These are phyloP conservation scores for Balakata baccata DNA, from an alignment of 345 rosid species.

Conservation along the genomic window DNA sequence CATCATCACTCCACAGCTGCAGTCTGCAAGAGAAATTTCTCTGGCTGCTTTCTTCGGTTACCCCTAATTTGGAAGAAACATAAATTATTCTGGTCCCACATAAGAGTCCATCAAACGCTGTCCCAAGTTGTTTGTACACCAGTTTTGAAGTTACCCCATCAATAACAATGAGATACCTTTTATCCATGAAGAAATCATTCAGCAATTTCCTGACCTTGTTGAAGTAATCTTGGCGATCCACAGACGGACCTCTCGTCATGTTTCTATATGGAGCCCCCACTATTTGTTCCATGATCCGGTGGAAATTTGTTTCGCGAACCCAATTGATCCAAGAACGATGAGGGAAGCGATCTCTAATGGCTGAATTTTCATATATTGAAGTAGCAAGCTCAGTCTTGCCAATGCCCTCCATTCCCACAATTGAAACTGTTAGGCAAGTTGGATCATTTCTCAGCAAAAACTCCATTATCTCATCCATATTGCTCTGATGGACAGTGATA, in stretches of 20 bases:
- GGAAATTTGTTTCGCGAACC: background rate
- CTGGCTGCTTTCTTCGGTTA: background rate
- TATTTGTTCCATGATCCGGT: background rate
- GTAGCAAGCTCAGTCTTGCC: slow-evolving; percentile 17
- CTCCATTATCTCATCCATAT: background rate
- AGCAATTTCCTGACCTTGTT: background rate
- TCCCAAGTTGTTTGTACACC: slow-evolving; percentile 3
- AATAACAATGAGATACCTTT: slow-evolving; percentile 3
- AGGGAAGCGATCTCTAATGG: background rate
- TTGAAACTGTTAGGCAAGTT: slow-evolving; percentile 7
- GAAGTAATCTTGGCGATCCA: background rate
- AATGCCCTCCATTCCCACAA: slow-evolving; percentile 16
- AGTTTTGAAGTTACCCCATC: background rate
- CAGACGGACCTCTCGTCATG: background rate
- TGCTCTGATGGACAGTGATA: no score
- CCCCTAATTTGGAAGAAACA: slow-evolving; percentile 1
- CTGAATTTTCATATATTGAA: slow-evolving; percentile 6
- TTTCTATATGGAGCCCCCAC: background rate
- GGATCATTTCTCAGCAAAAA: background rate
- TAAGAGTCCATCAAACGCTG: background rate
- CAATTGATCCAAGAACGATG: slow-evolving; percentile 8
- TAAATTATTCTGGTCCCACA: slow-evolving; percentile 20
- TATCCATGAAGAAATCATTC: background rate
- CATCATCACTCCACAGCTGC: slow-evolving; percentile 7
- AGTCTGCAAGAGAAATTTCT: slow-evolving; percentile 3